Evolutionary conservation across 2,329 filamentous ascomycete genomes (phyloP).

Genomic region (Penicillium vulpinum): DNA sequence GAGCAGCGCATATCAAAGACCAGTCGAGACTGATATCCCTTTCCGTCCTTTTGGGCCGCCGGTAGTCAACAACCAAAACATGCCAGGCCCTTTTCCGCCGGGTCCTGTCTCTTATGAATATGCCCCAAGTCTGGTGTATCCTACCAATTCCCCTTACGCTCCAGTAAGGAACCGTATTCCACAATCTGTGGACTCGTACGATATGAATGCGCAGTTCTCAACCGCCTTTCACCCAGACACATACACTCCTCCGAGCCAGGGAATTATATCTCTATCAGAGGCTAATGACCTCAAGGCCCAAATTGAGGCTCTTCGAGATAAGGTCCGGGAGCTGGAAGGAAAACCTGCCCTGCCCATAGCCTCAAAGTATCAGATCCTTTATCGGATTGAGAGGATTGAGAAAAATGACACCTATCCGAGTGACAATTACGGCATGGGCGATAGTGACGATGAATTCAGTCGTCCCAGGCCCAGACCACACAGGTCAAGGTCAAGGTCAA

Average conservation of each 20-base stretch:
- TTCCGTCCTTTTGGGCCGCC: neutral
- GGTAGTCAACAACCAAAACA: neutral
- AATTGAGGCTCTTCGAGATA: neutral
- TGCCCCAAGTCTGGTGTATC: neutral
- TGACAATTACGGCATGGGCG: neutral
- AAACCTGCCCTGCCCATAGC: neutral
- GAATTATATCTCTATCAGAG: slow-evolving; percentile 1
- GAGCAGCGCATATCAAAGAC: neutral
- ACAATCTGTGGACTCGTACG: neutral
- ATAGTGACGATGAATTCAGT: neutral
- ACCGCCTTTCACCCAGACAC: neutral
- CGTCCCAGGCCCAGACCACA: neutral
- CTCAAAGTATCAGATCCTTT: slow-evolving; percentile 5
- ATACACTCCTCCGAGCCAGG: neutral
- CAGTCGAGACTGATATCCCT: neutral
- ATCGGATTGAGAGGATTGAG: slow-evolving; percentile 7
- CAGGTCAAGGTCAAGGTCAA: neutral
- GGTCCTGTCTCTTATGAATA: neutral
- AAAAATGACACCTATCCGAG: neutral
- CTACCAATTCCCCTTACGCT: neutral
- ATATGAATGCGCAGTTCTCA: neutral
- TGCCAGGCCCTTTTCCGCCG: neutral
- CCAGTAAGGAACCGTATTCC: neutral
- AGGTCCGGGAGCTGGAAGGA: slow-evolving; percentile 3
- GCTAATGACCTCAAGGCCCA: slow-evolving; percentile 2